These are phyloP conservation scores for Marasmius tenuissimus DNA, from an alignment of 1,284 basidiomycete species.

Conservation along the genomic window DNA sequence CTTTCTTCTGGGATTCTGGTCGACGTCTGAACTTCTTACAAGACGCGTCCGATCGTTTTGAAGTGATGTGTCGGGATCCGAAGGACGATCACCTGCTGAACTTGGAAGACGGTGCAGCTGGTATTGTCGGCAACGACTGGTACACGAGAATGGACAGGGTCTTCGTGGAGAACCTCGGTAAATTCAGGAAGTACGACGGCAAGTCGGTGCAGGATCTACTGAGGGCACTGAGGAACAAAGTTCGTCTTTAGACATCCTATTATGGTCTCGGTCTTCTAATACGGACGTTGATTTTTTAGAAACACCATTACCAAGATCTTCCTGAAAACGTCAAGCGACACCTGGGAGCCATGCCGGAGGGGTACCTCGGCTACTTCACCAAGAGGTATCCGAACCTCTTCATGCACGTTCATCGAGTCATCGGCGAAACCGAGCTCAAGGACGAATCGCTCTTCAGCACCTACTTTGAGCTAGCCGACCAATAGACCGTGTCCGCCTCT, in stretches of 20 bases:
- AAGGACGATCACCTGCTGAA: conserved; percentile 74
- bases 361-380: conserved; percentile 93
- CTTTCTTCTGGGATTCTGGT: conserved; percentile 94
- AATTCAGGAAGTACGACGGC: conserved; percentile 96
- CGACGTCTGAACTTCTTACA: conserved; percentile 91
- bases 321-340: conserved; percentile 87
- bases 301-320: conserved; percentile 97
- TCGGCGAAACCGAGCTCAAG: conserved; percentile 65
- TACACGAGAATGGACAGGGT: conserved; percentile 81
- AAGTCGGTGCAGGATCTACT: conserved; percentile 89
- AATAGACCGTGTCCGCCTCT: conserved; percentile 9
- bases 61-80: conserved; percentile 95
- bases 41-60: conserved; percentile 96
- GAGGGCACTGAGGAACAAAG: conserved; percentile 94
- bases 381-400: conserved; percentile 89
- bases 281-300: conserved; percentile 48
- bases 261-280: conserved; percentile 9
- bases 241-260: conserved; percentile 32
- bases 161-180: conserved; percentile 93
- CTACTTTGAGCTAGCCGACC: conserved; percentile 77
- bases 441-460: conserved; percentile 84
- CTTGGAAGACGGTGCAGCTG: conserved; percentile 70
- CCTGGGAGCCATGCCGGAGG: conserved; percentile 88
- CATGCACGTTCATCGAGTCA: conserved; percentile 86
- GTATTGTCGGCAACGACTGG: conserved; percentile 89